phyloP scores from a whole-genome alignment of 2,329 filamentous ascomycete genomes.

The Xylariales sp. region DNA sequence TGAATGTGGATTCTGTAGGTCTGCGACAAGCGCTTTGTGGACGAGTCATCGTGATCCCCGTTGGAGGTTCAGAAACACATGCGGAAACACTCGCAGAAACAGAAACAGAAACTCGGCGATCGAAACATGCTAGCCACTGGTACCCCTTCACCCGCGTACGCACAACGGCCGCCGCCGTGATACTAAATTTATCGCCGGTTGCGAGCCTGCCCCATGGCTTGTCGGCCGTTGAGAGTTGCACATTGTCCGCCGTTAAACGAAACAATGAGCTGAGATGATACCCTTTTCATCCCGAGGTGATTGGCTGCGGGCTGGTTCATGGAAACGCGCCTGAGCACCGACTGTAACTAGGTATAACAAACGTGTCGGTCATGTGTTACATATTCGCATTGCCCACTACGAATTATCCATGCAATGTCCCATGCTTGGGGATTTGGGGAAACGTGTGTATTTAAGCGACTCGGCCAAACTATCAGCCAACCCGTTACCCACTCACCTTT shows the following conservation, averaged over 20 bases:
- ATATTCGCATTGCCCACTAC: constrained; percentile 22
- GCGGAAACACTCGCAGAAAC: constrained; percentile 32
- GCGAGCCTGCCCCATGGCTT: constrained; percentile 18
- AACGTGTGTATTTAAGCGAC: constrained; percentile 33
- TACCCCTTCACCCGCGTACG: constrained; percentile 11
- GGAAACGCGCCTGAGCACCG: constrained; percentile 17
- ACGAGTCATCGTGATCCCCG: constrained; percentile 38
- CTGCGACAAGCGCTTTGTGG: constrained; percentile 47
- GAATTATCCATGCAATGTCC: constrained; percentile 29
- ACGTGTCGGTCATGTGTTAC: constrained; percentile 26
- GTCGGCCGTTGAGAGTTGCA: constrained; percentile 24
- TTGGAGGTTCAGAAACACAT: constrained; percentile 40
- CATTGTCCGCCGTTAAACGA: constrained; percentile 16
- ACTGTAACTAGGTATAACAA: constrained; percentile 24
- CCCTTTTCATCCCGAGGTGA: constrained; percentile 9
- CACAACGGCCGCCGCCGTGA: constrained; percentile 20
- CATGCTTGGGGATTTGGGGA: constrained; percentile 22
- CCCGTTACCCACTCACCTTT: constrained; percentile 25
- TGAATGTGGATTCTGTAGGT: constrained; percentile 38
- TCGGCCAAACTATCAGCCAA: constrained; percentile 29
- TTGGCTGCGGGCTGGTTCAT: constrained; percentile 16
- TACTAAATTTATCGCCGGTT: constrained; percentile 28
- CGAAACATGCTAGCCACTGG: constrained; percentile 24
- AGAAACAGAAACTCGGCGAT: constrained; percentile 31
- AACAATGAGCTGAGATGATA: constrained; percentile 19